Percentiles rank a stretch among this genome's conserved stretches.
Conservation (phyloP, 148 eudicot genomes). For the Camellia lanceoleosa region DNA sequence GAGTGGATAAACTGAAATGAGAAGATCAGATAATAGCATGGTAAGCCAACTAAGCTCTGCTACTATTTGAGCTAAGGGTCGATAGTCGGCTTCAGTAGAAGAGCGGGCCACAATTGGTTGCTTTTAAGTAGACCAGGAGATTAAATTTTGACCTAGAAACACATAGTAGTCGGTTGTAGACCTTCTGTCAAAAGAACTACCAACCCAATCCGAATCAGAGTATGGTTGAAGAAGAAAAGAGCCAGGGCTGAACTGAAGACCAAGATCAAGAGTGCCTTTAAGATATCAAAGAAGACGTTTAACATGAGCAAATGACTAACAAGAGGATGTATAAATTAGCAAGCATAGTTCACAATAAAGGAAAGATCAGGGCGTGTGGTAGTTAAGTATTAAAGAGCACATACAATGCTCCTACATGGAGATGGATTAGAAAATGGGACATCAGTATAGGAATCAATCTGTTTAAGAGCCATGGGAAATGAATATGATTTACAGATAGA, state of each 20-base stretch:
- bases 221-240: neutral
- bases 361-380: neutral
- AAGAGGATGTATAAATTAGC: neutral
- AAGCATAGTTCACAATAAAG: neutral
- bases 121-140: neutral
- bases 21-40: neutral
- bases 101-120: neutral
- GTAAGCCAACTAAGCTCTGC: neutral
- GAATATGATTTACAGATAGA: neutral
- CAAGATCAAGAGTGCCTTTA: neutral
- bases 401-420: neutral
- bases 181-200: neutral
- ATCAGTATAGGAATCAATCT: neutral
- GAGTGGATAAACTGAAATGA: no score
- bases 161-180: neutral
- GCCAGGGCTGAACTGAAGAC: neutral
- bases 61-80: neutral
- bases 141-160: neutral
- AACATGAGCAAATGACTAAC: neutral
- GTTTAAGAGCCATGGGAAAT: neutral
- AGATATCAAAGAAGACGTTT: neutral
- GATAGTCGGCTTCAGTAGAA: neutral
- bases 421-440: no score
- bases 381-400: neutral
- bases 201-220: neutral